Conservation (phyloP, 768 basidiomycete species). For the Lactarius hatsudake region DNA sequence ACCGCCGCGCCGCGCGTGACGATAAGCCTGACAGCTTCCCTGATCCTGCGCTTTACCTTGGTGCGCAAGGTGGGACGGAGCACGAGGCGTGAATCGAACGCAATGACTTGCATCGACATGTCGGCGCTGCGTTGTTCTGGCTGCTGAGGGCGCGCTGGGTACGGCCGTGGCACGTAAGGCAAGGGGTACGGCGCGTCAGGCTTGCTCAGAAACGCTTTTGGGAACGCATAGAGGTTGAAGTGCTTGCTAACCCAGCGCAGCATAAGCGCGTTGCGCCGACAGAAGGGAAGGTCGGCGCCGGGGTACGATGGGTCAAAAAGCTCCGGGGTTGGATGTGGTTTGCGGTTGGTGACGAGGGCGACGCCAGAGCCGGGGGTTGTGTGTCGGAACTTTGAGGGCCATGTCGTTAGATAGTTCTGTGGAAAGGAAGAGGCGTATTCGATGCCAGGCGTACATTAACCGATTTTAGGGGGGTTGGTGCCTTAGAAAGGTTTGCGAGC, state of each 20-base stretch:
- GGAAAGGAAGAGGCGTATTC: not conserved
- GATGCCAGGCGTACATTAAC: constrained; percentile 7
- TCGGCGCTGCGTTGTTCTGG: constrained; percentile 4
- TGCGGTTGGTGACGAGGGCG: constrained; percentile 7
- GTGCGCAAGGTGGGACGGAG: not conserved
- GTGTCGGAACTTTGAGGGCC: constrained; percentile 8
- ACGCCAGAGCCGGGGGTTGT: constrained; percentile 20
- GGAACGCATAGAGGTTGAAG: constrained; percentile 13
- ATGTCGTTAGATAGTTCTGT: not conserved
- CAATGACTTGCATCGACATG: constrained; percentile 14
- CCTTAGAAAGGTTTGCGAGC: constrained; percentile 7
- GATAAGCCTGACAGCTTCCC: constrained; percentile 9
- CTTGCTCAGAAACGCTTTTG: constrained; percentile 19
- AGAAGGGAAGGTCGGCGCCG: constrained; percentile 3
- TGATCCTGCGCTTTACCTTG: constrained; percentile 19
- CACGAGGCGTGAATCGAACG: not conserved
- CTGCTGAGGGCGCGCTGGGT: not conserved
- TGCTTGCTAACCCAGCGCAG: constrained; percentile 1
- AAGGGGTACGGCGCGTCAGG: not conserved
- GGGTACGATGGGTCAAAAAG: constrained; percentile 16
- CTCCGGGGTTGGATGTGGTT: not conserved
- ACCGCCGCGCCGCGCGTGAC: constrained; percentile 11
- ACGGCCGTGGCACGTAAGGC: constrained; percentile 14
- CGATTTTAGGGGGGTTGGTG: constrained; percentile 5
- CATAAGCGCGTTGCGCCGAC: not conserved